Base-by-base conservation (phyloP, 768 basidiomycete species). In the Hysterangium stoloniferum region DNA sequence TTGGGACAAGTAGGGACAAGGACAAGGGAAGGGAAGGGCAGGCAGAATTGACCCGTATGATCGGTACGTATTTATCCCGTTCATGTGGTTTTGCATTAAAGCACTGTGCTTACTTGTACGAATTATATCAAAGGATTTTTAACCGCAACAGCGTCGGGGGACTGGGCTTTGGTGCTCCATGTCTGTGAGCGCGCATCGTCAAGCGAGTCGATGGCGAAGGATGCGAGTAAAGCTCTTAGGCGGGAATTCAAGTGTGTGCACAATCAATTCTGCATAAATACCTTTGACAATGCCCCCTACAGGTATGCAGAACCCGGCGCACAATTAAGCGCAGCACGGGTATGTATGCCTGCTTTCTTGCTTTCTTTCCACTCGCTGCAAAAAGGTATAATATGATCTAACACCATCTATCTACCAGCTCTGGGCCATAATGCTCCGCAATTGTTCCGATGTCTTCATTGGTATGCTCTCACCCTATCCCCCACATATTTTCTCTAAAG, bases 371-470 rank as follows among this genome's bases (percentile, higher is more conserved):
- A 24, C 1, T 11, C 45, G 6, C 24, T n/a, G n/a, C n/a, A n/a
- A n/a, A n/a, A n/a, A n/a, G n/a, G n/a, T n/a, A n/a, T n/a, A n/a
- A n/a, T n/a, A n/a, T n/a, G n/a, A n/a, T n/a, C n/a, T n/a, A n/a
- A n/a, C n/a, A n/a, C 35, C 13, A 44, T 3, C 32, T 25, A 6
- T 44, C 9, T n/a, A 48, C 19, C 55, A 89, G 86, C 62, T 96
- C 6, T 94, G 91, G 92, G 84, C 90, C 2, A 83, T 94, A 57
- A 86, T 94, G 83, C 75, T 94, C 32, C 80, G 81, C 25, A 93
- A 94, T 60, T 82, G 82, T 3, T 77, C 81, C 0, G 79, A 83
- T 8, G 60, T 77, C 12, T 91, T 93, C 59, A 76, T 88, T 31
- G 36, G 68, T 69, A 45, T 56, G 66, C 58, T 29, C 17, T 28